Percentiles rank a stretch among this genome's conserved stretches.
Conservation (phyloP, 345 rosid genomes). For the Linum trigynum region DNA sequence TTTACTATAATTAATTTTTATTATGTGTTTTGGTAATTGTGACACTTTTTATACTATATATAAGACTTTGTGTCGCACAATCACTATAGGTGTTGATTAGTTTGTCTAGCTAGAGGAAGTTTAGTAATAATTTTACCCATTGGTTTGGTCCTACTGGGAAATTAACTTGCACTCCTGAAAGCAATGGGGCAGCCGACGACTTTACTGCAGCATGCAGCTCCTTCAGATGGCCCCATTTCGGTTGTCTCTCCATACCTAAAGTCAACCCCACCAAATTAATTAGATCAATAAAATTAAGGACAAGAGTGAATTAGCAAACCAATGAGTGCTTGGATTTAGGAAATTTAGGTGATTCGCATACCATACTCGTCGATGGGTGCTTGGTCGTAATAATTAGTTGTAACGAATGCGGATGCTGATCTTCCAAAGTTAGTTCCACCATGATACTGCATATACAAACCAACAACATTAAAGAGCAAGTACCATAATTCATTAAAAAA, state of each 20-base stretch:
- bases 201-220: slow-evolving; percentile 63
- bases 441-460: slow-evolving; percentile 42
- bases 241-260: slow-evolving; percentile 56
- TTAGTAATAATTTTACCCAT: slow-evolving; percentile 31
- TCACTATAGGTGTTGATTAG: too few species aligned
- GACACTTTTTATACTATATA: too few species aligned
- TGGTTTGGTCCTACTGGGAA: slow-evolving; percentile 39
- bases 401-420: slow-evolving; percentile 41
- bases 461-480: too few species aligned
- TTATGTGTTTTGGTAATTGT: too few species aligned
- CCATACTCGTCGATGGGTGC: slow-evolving; percentile 91
- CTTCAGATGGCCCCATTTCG: slow-evolving; percentile 76
- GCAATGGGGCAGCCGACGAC: slow-evolving; percentile 42
- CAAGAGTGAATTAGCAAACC: too few species aligned
- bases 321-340: neutral
- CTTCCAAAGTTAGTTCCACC: slow-evolving; percentile 89
- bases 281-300: neutral
- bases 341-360: slow-evolving; percentile 12
- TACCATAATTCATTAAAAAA: too few species aligned
- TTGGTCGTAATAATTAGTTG: slow-evolving; percentile 56
- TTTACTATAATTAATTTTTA: too few species aligned
- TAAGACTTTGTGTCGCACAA: too few species aligned
- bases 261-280: neutral
- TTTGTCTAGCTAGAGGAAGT: too few species aligned
- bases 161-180: slow-evolving; percentile 30